These are phyloP conservation scores for Lachnellula suecica DNA, from an alignment of 2,329 filamentous ascomycete species.

Conservation along the genomic window DNA sequence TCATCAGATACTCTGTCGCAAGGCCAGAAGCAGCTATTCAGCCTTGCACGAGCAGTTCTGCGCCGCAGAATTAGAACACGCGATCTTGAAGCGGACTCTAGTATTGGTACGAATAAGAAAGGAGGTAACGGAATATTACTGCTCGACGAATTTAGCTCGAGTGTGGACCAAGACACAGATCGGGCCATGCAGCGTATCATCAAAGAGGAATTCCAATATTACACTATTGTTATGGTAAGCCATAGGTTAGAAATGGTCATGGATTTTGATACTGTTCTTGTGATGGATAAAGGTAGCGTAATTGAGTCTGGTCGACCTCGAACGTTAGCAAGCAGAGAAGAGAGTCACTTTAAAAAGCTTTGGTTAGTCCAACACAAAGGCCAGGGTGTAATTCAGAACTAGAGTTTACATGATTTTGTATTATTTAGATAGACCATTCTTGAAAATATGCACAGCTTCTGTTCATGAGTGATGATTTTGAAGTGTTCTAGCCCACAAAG, in stretches of 20 bases:
- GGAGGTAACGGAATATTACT: constrained; percentile 9
- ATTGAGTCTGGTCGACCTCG: constrained; percentile 10
- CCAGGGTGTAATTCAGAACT: no score
- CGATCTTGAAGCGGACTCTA: constrained; percentile 29
- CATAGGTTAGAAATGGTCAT: constrained; percentile 43
- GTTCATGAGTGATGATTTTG: no score
- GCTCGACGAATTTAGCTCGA: constrained; percentile 26
- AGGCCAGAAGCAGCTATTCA: constrained; percentile 47
- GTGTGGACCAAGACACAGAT: constrained; percentile 57
- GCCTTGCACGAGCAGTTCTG: constrained; percentile 52
- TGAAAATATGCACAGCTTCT: no score
- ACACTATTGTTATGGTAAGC: constrained; percentile 49
- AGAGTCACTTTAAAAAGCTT: neutral
- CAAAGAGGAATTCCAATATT: constrained; percentile 48
- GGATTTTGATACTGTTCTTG: constrained; percentile 49
- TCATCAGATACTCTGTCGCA: constrained; percentile 45
- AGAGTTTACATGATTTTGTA: no score
- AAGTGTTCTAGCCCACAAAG: no score
- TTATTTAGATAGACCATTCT: no score
- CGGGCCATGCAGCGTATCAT: constrained; percentile 54
- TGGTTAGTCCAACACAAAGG: no score
- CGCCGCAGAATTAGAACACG: constrained; percentile 56
- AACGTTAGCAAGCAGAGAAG: constrained; percentile 3
- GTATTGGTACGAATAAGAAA: neutral
- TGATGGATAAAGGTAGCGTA: constrained; percentile 41